Evolutionary conservation across 495 filamentous ascomycete species (phyloP), one percentile per base, ranked within the genome.

Genomic region (Tuber calosporum): DNA sequence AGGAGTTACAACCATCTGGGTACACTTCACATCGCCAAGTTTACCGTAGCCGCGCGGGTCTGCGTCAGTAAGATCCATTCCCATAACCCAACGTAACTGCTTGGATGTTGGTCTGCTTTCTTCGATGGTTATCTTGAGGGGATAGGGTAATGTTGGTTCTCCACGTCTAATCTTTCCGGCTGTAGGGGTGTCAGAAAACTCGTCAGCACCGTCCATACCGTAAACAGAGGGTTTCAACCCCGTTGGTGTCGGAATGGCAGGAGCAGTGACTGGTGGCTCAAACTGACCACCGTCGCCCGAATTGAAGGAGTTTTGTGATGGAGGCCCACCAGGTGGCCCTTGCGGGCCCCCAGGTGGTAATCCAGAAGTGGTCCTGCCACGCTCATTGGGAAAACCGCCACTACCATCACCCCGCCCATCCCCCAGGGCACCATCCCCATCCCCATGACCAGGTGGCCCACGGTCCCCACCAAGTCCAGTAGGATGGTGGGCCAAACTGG

Each of bases 51-150:
- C 72, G 8, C 66, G 37, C 15, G 74, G 74, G 45, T 81, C 79
- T 4, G 69, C 69, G n/a, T 81, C 79, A 13, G 79, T 81, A 43
- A 74, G 26, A 34, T 81, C 79, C 34, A 81, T 81, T 13, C 79
- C 79, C 17, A 75, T 48, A 2, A 81, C 34, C 53, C 68, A 37
- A 3, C 75, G 70, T 30, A 81, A 69, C 2, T 75, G 70, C 7
- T 39, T 48, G 6, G 15, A 36, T 17, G 72, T 45, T 9, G 78
- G 78, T 9, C 78, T 75, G 19, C 69, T 78, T 69, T 81, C 79
- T 38, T 73, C 68, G 7, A 81, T 45, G 5, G 37, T 26, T 15
- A 81, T 58, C 26, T 73, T 75, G 19, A 45, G 43, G 0, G 79
- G 71, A 38, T 75, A 78, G 22, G 71, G 48, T 13, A 13, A 30